phyloP scores from a whole-genome alignment of 306 rosid species.

The Urtica urens region DNA sequence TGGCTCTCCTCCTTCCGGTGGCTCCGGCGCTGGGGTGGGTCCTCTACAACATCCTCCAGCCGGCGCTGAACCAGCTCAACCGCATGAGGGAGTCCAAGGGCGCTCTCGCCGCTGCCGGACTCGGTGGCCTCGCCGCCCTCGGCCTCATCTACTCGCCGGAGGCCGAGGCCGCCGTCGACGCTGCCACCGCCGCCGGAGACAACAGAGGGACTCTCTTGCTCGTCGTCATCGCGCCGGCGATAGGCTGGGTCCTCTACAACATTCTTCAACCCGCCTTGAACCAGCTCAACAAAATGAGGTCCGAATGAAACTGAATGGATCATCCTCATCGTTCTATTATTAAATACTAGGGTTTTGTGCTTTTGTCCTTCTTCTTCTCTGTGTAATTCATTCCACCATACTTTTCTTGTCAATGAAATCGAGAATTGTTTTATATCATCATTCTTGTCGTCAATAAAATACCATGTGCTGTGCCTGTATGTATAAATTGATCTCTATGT shows the following conservation, averaged over 20 bases:
- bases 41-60: slow-evolving; percentile 78
- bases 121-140: slow-evolving; percentile 47
- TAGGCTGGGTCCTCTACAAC: slow-evolving; percentile 70
- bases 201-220: slow-evolving; percentile 67
- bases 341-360: no score
- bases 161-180: slow-evolving; percentile 36
- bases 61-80: slow-evolving; percentile 72
- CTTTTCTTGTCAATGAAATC: no score
- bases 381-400: no score
- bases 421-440: no score
- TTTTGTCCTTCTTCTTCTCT: no score
- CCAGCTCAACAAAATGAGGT: slow-evolving; percentile 84
- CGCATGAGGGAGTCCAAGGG: slow-evolving; percentile 55
- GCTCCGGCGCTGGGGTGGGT: slow-evolving; percentile 90
- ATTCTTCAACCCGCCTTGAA: slow-evolving; percentile 89
- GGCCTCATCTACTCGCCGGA: slow-evolving; percentile 48
- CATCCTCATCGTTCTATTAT: no score
- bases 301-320: slow-evolving; percentile 13
- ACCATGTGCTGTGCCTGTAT: no score
- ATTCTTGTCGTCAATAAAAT: no score
- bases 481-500: no score
- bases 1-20: slow-evolving; percentile 56
- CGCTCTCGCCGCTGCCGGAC: slow-evolving; percentile 39
- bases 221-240: slow-evolving; percentile 73
- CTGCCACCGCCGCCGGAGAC: slow-evolving; percentile 43